Conservation (phyloP, 306 rosid genomes). For the Vachellia collinsii region DNA sequence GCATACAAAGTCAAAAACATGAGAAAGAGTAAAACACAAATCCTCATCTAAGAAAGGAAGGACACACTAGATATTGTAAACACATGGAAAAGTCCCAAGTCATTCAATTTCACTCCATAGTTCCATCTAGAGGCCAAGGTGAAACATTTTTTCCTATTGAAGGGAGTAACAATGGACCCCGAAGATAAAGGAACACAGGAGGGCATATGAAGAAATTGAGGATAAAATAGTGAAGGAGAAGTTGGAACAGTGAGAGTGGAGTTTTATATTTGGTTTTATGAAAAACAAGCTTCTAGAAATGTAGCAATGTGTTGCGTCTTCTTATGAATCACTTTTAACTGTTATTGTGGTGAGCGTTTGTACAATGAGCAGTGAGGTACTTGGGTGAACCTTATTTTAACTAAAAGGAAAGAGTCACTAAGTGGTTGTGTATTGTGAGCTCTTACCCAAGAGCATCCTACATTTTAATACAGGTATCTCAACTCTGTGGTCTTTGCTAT, state of each 20-base stretch:
- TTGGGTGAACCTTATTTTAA: not conserved
- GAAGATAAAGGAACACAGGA: not conserved
- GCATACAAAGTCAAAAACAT: not conserved
- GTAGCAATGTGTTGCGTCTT: not conserved
- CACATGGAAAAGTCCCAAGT: not conserved
- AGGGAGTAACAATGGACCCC: not conserved
- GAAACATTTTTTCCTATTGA: not conserved
- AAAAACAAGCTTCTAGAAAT: not conserved
- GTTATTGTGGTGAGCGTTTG: not conserved
- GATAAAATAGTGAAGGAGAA: not conserved
- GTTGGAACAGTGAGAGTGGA: not conserved
- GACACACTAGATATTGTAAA: not conserved
- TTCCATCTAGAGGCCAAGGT: not conserved
- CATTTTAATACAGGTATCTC: not conserved
- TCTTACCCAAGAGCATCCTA: not conserved
- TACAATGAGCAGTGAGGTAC: not conserved
- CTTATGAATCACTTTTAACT: not conserved
- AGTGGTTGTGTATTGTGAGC: not conserved
- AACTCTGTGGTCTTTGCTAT: not conserved
- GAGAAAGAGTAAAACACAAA: not conserved
- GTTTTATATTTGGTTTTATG: not conserved
- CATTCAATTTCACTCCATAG: not conserved
- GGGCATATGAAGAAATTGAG: not conserved
- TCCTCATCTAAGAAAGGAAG: not conserved
- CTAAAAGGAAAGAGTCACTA: not conserved